phyloP scores from a whole-genome alignment of 108 stramenopile genomes.

The Skeletonema potamos region DNA sequence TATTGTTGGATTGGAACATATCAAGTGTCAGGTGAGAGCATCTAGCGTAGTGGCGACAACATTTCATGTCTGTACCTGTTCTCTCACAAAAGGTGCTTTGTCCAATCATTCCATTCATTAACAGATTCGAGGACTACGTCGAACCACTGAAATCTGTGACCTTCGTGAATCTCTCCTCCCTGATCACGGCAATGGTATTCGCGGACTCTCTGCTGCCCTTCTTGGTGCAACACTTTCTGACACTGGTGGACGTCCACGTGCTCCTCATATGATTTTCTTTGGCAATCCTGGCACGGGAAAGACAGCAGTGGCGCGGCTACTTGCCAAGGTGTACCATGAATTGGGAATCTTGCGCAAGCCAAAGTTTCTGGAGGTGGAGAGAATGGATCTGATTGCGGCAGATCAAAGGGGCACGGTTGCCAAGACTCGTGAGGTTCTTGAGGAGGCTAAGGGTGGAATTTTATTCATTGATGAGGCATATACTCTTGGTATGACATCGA shows the following conservation, averaged over 20 bases:
- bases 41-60: neutral
- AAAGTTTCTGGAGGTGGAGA: slow-evolving; percentile 88
- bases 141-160: slow-evolving; percentile 86
- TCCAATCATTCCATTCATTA: neutral
- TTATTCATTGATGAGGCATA: slow-evolving; percentile 92
- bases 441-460: slow-evolving; percentile 86
- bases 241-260: slow-evolving; percentile 63
- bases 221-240: slow-evolving; percentile 62
- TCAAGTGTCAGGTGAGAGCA: slow-evolving; percentile 83
- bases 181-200: slow-evolving; percentile 38
- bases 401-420: slow-evolving; percentile 72
- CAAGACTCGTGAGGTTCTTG: slow-evolving; percentile 86
- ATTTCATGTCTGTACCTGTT: neutral
- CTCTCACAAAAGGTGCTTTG: neutral
- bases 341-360: slow-evolving; percentile 84
- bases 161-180: slow-evolving; percentile 80
- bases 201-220: slow-evolving; percentile 52
- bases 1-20: slow-evolving; percentile 87
- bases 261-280: slow-evolving; percentile 88
- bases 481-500: slow-evolving; percentile 83
- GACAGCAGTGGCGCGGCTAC: slow-evolving; percentile 92
- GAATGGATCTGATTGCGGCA: slow-evolving; percentile 86
- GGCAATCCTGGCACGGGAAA: slow-evolving; percentile 97
- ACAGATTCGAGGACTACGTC: slow-evolving; percentile 83
- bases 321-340: slow-evolving; percentile 89